phyloP scores from a whole-genome alignment of 495 filamentous ascomycete species.

The Apodospora peruviana region DNA sequence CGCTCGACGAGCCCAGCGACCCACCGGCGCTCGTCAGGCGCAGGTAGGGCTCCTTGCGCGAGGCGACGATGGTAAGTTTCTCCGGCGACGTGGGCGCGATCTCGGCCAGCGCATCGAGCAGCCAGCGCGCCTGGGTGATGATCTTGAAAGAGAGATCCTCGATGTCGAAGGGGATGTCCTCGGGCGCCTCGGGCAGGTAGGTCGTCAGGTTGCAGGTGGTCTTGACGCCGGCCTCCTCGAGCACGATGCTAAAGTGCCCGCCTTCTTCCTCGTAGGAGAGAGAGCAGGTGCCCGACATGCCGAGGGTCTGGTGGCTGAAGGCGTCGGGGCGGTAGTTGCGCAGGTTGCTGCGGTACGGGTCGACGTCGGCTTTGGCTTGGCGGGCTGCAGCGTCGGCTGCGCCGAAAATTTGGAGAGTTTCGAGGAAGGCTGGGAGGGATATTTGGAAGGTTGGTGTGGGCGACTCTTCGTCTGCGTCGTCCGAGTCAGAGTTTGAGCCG shows the following conservation, averaged over 20 bases:
- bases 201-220: conserved; percentile 92
- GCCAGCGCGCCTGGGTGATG: conserved; percentile 81
- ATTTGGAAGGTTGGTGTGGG: conserved; percentile 64
- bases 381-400: conserved; percentile 58
- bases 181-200: conserved; percentile 63
- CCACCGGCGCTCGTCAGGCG: conserved; percentile 65
- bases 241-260: conserved; percentile 68
- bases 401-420: conserved; percentile 91
- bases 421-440: conserved; percentile 78
- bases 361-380: conserved; percentile 47
- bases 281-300: conserved; percentile 75
- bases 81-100: conserved; percentile 66
- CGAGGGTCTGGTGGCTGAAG: conserved; percentile 70
- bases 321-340: conserved; percentile 55
- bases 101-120: conserved; percentile 80
- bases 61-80: conserved; percentile 56
- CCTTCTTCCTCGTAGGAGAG: conserved; percentile 69
- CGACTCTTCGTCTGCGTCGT: conserved; percentile 30
- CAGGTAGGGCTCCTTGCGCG: conserved; percentile 62
- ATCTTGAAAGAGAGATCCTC: conserved; percentile 81
- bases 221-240: conserved; percentile 79
- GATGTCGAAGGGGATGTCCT: conserved; percentile 79
- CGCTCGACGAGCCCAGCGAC: conserved; percentile 64
- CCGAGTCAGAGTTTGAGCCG: background rate
- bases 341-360: conserved; percentile 48